These are phyloP conservation scores for Phytophthora cactorum DNA, from an alignment of 352 stramenopile genomes.

Conservation along the genomic window DNA sequence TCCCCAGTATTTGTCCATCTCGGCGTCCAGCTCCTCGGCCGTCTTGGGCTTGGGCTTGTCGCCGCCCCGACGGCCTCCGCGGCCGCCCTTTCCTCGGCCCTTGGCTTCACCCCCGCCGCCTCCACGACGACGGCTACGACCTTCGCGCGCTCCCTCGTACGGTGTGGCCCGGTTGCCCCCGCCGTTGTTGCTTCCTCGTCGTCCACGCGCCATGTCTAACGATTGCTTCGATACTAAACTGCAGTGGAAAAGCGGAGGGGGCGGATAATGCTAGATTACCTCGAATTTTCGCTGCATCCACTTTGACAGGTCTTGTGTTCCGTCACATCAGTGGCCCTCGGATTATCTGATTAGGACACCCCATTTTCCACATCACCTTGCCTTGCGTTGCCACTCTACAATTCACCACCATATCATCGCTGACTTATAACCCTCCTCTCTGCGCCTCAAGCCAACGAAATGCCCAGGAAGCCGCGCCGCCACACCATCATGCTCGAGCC, in stretches of 20 bases:
- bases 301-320: slow-evolving; percentile 5
- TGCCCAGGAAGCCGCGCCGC: slow-evolving; percentile 15
- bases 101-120: slow-evolving; percentile 18
- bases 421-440: neutral
- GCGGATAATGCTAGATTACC: slow-evolving; percentile 8
- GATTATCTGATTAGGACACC: slow-evolving; percentile 6
- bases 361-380: slow-evolving; percentile 1
- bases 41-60: slow-evolving; percentile 79
- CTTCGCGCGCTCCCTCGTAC: slow-evolving; percentile 50
- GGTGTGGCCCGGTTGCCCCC: slow-evolving; percentile 40
- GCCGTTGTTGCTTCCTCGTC: slow-evolving; percentile 38
- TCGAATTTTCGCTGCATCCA: slow-evolving; percentile 8
- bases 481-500: slow-evolving; percentile 1
- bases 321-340: neutral
- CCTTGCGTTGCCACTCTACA: slow-evolving; percentile 1
- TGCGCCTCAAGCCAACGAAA: slow-evolving; percentile 1
- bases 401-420: slow-evolving; percentile 3
- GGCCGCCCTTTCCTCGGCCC: slow-evolving; percentile 31
- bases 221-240: slow-evolving; percentile 18
- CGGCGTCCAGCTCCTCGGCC: slow-evolving; percentile 79
- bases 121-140: slow-evolving; percentile 34
- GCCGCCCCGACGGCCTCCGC: slow-evolving; percentile 24
- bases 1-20: slow-evolving; percentile 90
- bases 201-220: slow-evolving; percentile 44
- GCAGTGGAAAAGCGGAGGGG: slow-evolving; percentile 8